phyloP scores from a whole-genome alignment of 2,329 filamentous ascomycete genomes.

The Berkeleyomyces rouxiae region DNA sequence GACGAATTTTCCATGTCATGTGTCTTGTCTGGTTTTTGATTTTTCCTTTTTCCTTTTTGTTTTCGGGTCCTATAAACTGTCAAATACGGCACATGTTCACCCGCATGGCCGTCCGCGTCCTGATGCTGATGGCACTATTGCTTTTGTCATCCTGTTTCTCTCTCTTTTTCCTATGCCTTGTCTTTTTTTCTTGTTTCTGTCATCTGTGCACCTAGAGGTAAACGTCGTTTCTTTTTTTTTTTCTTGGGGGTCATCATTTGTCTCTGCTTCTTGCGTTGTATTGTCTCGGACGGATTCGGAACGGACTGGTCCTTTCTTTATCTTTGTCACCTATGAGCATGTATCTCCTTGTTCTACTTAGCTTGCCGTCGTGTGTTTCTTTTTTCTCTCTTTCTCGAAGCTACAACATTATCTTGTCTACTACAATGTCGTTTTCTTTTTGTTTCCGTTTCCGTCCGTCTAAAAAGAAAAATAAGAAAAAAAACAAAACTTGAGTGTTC shows the following conservation, averaged over 20 bases:
- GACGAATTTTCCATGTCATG: constrained; percentile 12
- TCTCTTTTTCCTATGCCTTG: neutral
- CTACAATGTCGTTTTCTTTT: neutral
- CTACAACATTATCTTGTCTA: neutral
- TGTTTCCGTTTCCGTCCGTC: neutral
- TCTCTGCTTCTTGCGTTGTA: constrained; percentile 3
- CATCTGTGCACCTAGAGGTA: neutral
- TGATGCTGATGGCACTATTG: neutral
- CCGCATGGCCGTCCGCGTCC: neutral
- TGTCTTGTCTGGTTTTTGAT: constrained; percentile 5
- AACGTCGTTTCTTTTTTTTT: neutral
- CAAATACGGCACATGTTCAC: neutral
- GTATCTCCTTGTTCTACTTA: neutral
- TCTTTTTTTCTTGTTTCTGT: neutral
- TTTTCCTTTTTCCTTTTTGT: neutral
- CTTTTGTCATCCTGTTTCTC: neutral
- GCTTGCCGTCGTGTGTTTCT: neutral
- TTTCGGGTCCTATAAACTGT: constrained; percentile 3
- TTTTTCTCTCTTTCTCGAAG: neutral
- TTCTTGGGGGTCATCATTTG: neutral
- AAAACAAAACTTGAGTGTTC: neutral
- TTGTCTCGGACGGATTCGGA: neutral
- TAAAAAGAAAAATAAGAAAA: neutral
- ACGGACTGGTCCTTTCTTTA: neutral
- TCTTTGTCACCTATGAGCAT: neutral